A percentile compares a stretch with the other conserved stretches of the same genome.
These are phyloP conservation scores for Coemansia sp. DNA, from an alignment of 192 early-diverging fungal genomes.

Conservation along the genomic window DNA sequence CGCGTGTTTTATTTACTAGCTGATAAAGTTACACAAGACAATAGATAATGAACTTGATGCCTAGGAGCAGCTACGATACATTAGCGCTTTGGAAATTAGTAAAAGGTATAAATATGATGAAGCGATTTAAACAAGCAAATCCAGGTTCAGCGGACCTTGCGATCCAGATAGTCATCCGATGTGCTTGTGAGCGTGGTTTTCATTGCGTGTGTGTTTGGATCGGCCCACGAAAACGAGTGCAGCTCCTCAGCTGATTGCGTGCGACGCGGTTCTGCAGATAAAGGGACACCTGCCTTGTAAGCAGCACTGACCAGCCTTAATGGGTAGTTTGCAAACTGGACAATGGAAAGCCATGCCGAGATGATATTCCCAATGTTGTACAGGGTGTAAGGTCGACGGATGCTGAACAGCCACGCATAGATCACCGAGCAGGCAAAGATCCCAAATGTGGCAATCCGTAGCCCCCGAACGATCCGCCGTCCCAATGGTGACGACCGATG, in stretches of 20 bases:
- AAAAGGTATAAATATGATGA: background rate
- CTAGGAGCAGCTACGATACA: background rate
- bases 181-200: background rate
- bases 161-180: slow-evolving; percentile 8
- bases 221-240: background rate
- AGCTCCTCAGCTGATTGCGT: slow-evolving; percentile 3
- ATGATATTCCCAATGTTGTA: slow-evolving; percentile 57
- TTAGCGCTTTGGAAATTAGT: background rate
- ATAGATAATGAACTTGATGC: no score
- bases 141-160: slow-evolving; percentile 14
- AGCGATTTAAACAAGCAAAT: background rate
- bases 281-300: background rate
- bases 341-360: slow-evolving; percentile 43
- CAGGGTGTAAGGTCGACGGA: slow-evolving; percentile 62
- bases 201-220: background rate
- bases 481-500: background rate
- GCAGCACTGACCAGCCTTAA: slow-evolving; percentile 1
- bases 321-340: slow-evolving; percentile 35
- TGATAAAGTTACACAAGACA: no score
- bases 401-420: slow-evolving; percentile 59
- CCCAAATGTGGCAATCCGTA: slow-evolving; percentile 30
- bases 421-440: slow-evolving; percentile 49
- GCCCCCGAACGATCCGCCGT: slow-evolving; percentile 6
- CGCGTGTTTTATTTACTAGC: no score
- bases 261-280: slow-evolving; percentile 3